Percentiles rank a stretch among this genome's conserved stretches.
Evolutionary conservation across 2,329 filamentous ascomycete species (phyloP).

Genomic region (Alternaria metachromatica): DNA sequence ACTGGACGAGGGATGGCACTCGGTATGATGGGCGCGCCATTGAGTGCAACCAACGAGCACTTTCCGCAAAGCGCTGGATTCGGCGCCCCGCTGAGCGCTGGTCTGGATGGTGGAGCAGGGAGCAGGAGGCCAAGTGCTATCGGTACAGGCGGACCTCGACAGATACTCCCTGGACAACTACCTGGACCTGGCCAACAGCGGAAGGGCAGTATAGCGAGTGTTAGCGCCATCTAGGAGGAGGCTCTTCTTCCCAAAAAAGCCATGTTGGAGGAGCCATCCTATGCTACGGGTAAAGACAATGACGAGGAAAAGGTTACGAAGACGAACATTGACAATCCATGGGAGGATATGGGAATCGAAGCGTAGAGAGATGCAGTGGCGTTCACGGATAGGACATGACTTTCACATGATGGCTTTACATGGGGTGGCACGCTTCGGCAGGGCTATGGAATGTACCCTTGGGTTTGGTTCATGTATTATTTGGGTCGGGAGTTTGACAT

Average conservation of each 20-base stretch:
- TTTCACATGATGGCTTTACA: neutral
- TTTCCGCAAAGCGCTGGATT: slow-evolving; percentile 42
- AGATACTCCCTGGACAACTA: slow-evolving; percentile 48
- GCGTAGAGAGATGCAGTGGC: neutral
- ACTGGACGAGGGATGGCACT: slow-evolving; percentile 34
- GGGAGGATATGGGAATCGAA: neutral
- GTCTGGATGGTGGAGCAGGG: slow-evolving; percentile 33
- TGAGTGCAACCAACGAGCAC: slow-evolving; percentile 38
- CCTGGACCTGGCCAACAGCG: slow-evolving; percentile 3
- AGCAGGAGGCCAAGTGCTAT: slow-evolving; percentile 43
- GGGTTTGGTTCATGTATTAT: neutral
- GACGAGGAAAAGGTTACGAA: neutral
- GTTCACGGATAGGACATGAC: neutral
- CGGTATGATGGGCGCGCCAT: slow-evolving; percentile 42
- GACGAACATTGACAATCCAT: neutral
- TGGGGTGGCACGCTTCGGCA: neutral
- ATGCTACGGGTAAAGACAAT: neutral
- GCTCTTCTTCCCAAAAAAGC: fast-evolving
- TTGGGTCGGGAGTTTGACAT: neutral
- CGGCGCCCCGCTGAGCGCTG: slow-evolving; percentile 38
- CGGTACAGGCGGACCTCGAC: slow-evolving; percentile 38
- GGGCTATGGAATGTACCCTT: neutral
- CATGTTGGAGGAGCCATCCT: neutral
- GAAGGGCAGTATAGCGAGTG: slow-evolving; percentile 7
- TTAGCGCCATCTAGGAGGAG: neutral